These are phyloP conservation scores for Solanum clarkiae DNA, from an alignment of 257 asterid genomes.

Conservation along the genomic window DNA sequence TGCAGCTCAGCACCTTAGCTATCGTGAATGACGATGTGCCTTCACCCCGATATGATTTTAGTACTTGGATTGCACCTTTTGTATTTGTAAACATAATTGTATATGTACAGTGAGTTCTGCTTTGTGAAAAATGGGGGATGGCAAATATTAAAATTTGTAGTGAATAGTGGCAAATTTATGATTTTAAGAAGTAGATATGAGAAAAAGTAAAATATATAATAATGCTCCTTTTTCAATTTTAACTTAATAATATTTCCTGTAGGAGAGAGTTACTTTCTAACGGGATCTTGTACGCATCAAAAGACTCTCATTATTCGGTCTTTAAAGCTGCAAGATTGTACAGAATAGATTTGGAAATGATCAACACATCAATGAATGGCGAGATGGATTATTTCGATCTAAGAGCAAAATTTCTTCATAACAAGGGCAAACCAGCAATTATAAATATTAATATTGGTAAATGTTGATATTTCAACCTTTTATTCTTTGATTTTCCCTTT, in stretches of 20 bases:
- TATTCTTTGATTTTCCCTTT: background rate
- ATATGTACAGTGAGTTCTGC: no score
- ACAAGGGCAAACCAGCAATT: slow-evolving; percentile 9
- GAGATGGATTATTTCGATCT: background rate
- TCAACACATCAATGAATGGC: background rate
- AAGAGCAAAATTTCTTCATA: background rate
- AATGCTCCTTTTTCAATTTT: background rate
- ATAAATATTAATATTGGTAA: slow-evolving; percentile 7
- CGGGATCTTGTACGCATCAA: slow-evolving; percentile 4
- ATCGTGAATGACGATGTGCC: no score
- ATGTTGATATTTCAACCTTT: background rate
- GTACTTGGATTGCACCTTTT: no score
- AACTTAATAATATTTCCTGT: background rate
- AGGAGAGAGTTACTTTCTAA: slow-evolving; percentile 3
- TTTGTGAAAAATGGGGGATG: no score
- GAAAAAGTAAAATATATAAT: background rate
- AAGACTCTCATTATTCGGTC: background rate
- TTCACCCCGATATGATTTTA: no score
- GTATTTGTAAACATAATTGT: no score
- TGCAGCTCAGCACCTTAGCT: no score
- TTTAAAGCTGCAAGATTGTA: slow-evolving; percentile 5
- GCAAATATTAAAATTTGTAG: background rate
- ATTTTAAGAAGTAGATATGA: background rate
- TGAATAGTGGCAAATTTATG: background rate
- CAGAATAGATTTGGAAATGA: background rate